A percentile compares a stretch with the other conserved stretches of the same genome.
phyloP scores from a whole-genome alignment of 768 basidiomycete species.

The Tylopilus rubrobrunneus region DNA sequence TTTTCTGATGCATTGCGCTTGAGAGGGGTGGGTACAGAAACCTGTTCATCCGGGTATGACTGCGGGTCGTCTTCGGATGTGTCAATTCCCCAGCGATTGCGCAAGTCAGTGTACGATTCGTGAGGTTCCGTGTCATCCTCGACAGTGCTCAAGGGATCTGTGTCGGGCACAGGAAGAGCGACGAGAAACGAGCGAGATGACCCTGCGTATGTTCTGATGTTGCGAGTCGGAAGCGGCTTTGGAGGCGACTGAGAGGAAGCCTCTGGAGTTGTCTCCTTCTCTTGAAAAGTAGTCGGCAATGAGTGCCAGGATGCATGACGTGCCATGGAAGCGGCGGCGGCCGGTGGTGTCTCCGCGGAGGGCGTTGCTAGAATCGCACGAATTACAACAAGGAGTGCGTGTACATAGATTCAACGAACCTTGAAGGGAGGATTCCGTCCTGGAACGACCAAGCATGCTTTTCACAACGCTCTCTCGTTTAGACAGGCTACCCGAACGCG shows the following conservation, averaged over 20 bases:
- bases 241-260: conserved; percentile 25
- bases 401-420: not conserved
- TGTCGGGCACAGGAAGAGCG: conserved; percentile 43
- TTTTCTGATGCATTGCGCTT: conserved; percentile 31
- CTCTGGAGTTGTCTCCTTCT: conserved; percentile 27
- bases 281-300: conserved; percentile 14
- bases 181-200: conserved; percentile 79
- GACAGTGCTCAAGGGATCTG: conserved; percentile 26
- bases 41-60: conserved; percentile 19
- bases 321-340: conserved; percentile 8
- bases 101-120: conserved; percentile 75
- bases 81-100: conserved; percentile 80
- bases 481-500: conserved; percentile 31
- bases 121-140: conserved; percentile 50
- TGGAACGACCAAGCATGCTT: conserved; percentile 70
- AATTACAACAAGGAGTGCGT: not conserved
- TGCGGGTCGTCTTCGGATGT: conserved; percentile 70
- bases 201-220: conserved; percentile 69
- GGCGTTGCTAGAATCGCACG: too few species aligned
- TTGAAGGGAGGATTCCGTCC: conserved; percentile 55
- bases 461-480: conserved; percentile 47
- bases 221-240: conserved; percentile 25
- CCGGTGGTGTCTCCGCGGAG: not conserved
- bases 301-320: conserved; percentile 24
- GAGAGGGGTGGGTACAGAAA: conserved; percentile 1